phyloP scores from a whole-genome alignment of 78 protist genomes.

The Diacronema lutheri region DNA sequence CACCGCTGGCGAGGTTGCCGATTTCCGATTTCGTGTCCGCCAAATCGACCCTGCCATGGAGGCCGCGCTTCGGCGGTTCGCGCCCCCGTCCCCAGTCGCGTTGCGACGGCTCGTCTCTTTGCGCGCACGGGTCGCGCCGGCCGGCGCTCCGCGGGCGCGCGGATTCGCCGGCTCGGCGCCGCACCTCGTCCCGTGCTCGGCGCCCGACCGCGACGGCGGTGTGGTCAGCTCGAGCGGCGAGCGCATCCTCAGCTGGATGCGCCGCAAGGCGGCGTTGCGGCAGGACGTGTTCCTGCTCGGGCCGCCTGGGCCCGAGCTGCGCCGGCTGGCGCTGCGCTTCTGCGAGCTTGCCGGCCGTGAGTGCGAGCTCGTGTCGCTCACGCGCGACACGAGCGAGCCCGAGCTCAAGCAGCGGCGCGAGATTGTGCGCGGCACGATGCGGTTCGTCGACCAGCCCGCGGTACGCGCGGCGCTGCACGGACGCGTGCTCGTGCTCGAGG shows the following conservation, averaged over 20 bases:
- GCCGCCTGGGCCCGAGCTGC: conserved; percentile 53
- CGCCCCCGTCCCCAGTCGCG: no score
- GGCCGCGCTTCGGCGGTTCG: no score
- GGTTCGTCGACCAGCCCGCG: conserved; percentile 27
- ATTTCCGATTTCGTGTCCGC: no score
- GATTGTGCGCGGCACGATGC: conserved; percentile 29
- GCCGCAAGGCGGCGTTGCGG: not conserved
- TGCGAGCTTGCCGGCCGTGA: conserved; percentile 51
- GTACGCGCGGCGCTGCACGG: conserved; percentile 71
- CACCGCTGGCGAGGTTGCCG: no score
- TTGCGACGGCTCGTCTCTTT: no score
- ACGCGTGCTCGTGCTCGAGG: conserved; percentile 67
- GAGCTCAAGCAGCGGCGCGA: conserved; percentile 69
- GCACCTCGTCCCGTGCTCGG: no score
- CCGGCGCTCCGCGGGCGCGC: no score
- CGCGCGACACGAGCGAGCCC: conserved; percentile 68
- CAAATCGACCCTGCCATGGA: no score
- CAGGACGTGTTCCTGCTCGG: conserved; percentile 76
- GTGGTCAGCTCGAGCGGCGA: no score
- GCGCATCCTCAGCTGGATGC: not conserved
- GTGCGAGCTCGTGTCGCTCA: conserved; percentile 47
- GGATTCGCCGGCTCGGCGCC: no score
- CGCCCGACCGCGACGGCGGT: no score
- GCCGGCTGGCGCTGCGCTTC: conserved; percentile 53
- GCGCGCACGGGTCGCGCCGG: no score